phyloP scores from a whole-genome alignment of 2,329 filamentous ascomycete species.

The Magnaporthiopsis rhizophila region DNA sequence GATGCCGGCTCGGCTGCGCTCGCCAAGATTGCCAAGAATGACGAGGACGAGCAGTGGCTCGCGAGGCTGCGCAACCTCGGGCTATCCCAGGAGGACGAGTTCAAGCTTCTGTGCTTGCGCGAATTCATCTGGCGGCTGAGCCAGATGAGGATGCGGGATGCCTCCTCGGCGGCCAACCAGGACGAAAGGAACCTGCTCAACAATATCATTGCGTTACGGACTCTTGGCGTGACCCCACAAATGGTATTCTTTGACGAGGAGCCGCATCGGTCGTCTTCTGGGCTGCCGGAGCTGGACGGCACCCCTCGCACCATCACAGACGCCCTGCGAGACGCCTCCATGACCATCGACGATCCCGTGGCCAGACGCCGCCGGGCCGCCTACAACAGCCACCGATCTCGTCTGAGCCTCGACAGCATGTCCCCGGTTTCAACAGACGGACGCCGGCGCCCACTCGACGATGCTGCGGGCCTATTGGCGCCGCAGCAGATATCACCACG shows the following conservation, averaged over 20 bases:
- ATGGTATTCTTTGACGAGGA: conserved; percentile 89
- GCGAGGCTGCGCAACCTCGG: conserved; percentile 75
- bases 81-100: conserved; percentile 74
- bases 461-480: conserved; percentile 16
- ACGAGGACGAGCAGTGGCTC: conserved; percentile 95
- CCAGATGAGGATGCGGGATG: conserved; percentile 56
- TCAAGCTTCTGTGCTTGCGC: conserved; percentile 75
- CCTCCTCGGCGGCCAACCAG: conserved; percentile 16
- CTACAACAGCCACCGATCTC: conserved; percentile 40
- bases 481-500: conserved; percentile 19
- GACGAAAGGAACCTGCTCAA: conserved; percentile 46
- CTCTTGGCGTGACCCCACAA: conserved; percentile 70
- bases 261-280: conserved; percentile 36
- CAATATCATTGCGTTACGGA: conserved; percentile 65
- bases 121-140: conserved; percentile 90
- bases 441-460: conserved; percentile 22
- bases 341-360: conserved; percentile 67
- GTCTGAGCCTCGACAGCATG: conserved; percentile 28
- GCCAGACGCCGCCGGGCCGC: conserved; percentile 44
- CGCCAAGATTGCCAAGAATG: conserved; percentile 62
- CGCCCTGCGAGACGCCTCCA: conserved; percentile 84
- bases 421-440: conserved; percentile 30
- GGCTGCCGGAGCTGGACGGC: conserved; percentile 21
- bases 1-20: conserved; percentile 51
- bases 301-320: conserved; percentile 70